These are phyloP conservation scores for Thecaphora frezii DNA, from an alignment of 1,284 basidiomycete genomes.

Conservation along the genomic window DNA sequence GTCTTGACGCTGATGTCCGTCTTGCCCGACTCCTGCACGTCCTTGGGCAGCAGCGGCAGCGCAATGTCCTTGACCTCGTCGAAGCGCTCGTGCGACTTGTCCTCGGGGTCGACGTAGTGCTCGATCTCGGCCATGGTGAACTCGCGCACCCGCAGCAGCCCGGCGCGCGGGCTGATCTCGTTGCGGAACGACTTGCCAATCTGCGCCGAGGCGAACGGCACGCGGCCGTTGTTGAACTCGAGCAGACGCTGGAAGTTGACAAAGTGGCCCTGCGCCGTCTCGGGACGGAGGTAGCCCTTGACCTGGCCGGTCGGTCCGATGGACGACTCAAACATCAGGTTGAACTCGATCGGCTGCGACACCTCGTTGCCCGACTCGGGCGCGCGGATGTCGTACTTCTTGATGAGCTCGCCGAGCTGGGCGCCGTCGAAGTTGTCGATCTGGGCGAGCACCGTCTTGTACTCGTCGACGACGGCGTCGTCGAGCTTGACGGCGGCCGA, in stretches of 20 bases:
- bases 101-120: constrained; percentile 92
- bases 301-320: constrained; percentile 97
- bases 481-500: constrained; percentile 74
- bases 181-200: constrained; percentile 96
- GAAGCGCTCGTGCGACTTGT: constrained; percentile 88
- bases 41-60: constrained; percentile 77
- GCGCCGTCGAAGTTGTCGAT: constrained; percentile 93
- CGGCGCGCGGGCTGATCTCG: constrained; percentile 95
- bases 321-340: constrained; percentile 96
- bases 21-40: constrained; percentile 76
- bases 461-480: constrained; percentile 75
- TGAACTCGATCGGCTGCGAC: constrained; percentile 90
- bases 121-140: constrained; percentile 99
- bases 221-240: constrained; percentile 94
- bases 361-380: constrained; percentile 92
- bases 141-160: constrained; percentile 92
- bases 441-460: constrained; percentile 82
- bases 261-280: constrained; percentile 98
- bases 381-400: constrained; percentile 79
- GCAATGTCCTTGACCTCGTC: constrained; percentile 74
- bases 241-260: constrained; percentile 95
- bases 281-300: constrained; percentile 93
- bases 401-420: constrained; percentile 84
- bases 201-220: constrained; percentile 96
- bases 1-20: constrained; percentile 71